Evolutionary conservation across 2,329 filamentous ascomycete genomes (phyloP), one percentile per base, ranked within the genome.

Genomic region (Ophidiomyces ophidiicola): DNA sequence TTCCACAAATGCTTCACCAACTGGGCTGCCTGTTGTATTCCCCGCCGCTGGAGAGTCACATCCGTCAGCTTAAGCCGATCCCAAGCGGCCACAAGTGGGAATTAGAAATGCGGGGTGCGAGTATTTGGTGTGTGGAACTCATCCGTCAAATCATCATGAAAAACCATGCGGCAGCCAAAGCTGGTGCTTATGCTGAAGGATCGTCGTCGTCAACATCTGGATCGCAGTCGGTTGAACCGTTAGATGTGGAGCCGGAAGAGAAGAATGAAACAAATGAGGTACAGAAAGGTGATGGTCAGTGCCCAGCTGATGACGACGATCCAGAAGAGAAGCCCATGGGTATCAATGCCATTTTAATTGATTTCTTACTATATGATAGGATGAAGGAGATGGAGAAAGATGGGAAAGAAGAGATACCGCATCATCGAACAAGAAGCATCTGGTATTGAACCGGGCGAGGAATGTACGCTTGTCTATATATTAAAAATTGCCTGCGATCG

Each of bases 351-450:
- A 84, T 96, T 26, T 61, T 98, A 51, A 90, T 98, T 46, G 90
- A 98, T 60, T 98, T 96, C 62, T 94, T 94, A 60, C 66, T 98
- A 40, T 98, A 98, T 56, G 90, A 98, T 62, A 77, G 81, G 12
- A 86, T 90, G 64, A 98, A 96, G 59, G 80, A 85, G 54, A 60
- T 82, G 55, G 88, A 96, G 59, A 67, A 63, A 58, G 67, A 48
- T 67, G 76, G 37, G 59, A 50, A 56, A 44, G 66, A 64, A 44
- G 56, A 56, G 23, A 73, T 85, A 44, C 83, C 84, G 4, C 86
- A 94, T 61, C 87, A 94, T 62, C 72, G 87, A 47, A 94, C 87
- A 30, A 74, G 87, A 56, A 92, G 85, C 54, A 94, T 94, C 45
- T 94, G 87, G 87, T 94, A 94, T 60, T 94, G 50, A 60, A 12